Evolutionary conservation across 371 early-diverging fungal genomes (phyloP).

Genomic region (Rhizomucor pusillus): DNA sequence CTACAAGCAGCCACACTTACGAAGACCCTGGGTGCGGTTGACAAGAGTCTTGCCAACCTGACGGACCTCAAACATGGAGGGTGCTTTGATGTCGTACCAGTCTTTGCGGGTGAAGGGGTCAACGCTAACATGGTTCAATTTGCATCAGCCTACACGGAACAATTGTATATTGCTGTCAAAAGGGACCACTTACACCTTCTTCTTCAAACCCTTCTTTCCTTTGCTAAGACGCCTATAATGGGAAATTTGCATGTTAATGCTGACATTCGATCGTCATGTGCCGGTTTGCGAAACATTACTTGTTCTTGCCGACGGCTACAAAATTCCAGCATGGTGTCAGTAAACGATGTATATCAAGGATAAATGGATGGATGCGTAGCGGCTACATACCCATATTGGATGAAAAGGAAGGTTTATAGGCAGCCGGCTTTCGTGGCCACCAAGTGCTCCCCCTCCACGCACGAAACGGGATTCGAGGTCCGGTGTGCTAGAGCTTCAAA

Average conservation of each 20-base stretch:
- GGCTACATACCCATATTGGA: constrained; percentile 26
- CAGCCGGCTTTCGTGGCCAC: neutral
- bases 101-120: constrained; percentile 99
- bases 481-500: no score
- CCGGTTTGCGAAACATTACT: constrained; percentile 56
- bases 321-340: neutral
- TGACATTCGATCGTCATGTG: constrained; percentile 6
- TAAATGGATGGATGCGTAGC: constrained; percentile 23
- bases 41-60: constrained; percentile 98
- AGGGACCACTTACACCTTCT: constrained; percentile 86
- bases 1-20: constrained; percentile 46
- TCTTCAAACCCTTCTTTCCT: constrained; percentile 97
- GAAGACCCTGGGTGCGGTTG: constrained; percentile 99
- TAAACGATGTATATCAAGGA: constrained; percentile 2
- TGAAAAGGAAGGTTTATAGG: constrained; percentile 13
- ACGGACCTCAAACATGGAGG: constrained; percentile 92
- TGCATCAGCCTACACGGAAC: neutral
- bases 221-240: constrained; percentile 75
- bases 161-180: constrained; percentile 1
- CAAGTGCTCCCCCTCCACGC: no score
- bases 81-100: constrained; percentile 99
- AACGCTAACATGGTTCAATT: constrained; percentile 50
- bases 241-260: neutral
- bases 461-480: no score
- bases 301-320: constrained; percentile 93